A percentile compares a stretch with the other conserved stretches of the same genome.
phyloP scores from a whole-genome alignment of 257 asterid genomes.

The Cruciata laevipes region DNA sequence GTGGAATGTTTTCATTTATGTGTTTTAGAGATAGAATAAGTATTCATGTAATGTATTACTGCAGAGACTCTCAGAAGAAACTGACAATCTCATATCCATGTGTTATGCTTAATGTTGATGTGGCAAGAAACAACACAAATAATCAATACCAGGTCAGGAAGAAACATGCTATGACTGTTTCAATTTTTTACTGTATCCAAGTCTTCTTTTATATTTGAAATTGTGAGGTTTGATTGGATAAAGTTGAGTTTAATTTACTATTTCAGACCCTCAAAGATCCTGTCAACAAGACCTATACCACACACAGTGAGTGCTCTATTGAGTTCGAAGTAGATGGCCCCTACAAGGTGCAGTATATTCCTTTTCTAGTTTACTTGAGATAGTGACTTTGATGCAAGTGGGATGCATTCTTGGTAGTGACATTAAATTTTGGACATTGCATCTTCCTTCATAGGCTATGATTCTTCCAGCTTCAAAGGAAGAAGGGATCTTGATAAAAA shows the following conservation, averaged over 20 bases:
- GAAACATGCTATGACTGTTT: conserved; percentile 6
- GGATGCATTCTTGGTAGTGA: conserved; percentile 19
- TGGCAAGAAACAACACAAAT: conserved; percentile 91
- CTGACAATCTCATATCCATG: conserved; percentile 94
- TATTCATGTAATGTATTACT: conserved; percentile 24
- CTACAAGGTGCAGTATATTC: conserved; percentile 64
- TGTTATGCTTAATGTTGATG: conserved; percentile 98
- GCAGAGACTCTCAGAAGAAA: conserved; percentile 77
- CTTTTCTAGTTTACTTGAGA: conserved; percentile 19
- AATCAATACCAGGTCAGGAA: conserved; percentile 88
- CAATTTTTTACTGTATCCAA: background rate
- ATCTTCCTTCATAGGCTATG: conserved; percentile 67
- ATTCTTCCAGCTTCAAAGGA: conserved; percentile 98
- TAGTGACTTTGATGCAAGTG: conserved; percentile 14
- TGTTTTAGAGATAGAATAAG: conserved; percentile 11
- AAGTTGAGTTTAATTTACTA: conserved; percentile 18
- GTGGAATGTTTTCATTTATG: background rate
- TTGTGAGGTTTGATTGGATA: background rate
- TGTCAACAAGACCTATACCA: conserved; percentile 55
- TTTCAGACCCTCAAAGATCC: conserved; percentile 81
- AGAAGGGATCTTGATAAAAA: conserved; percentile 97
- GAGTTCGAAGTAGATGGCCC: conserved; percentile 99
- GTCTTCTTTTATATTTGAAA: background rate
- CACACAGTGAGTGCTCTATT: conserved; percentile 96
- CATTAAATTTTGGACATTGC: conserved; percentile 9